phyloP scores from a whole-genome alignment of 441 rosid genomes.

The Populus tomentosa region DNA sequence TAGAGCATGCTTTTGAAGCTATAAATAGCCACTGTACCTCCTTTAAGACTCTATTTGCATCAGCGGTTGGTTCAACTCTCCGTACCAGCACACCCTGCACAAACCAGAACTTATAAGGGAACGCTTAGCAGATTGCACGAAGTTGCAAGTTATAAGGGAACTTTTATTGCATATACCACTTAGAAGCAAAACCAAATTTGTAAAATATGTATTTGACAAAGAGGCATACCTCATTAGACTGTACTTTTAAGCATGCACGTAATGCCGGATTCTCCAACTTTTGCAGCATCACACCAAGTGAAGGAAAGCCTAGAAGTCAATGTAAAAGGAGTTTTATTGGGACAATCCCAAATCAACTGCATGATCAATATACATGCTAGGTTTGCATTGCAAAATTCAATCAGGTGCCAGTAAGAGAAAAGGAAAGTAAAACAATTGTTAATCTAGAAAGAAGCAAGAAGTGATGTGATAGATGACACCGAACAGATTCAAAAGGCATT shows the following conservation, averaged over 20 bases:
- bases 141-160: no score
- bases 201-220: background rate
- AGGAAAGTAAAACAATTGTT: background rate
- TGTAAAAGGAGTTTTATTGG: conserved; percentile 4
- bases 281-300: conserved; percentile 90
- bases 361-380: conserved; percentile 15
- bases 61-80: conserved; percentile 87
- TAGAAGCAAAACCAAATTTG: background rate
- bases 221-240: conserved; percentile 67
- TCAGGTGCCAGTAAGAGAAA: background rate
- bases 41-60: conserved; percentile 76
- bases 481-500: conserved; percentile 2
- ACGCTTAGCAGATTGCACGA: conserved; percentile 13
- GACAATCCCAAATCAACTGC: conserved; percentile 7
- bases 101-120: conserved; percentile 22
- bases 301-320: conserved; percentile 70
- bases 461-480: background rate
- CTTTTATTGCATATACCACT: background rate
- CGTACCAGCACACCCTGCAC: conserved; percentile 89
- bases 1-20: conserved; percentile 6
- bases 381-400: background rate
- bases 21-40: conserved; percentile 49
- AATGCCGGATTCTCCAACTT: conserved; percentile 94
- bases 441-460: conserved; percentile 2
- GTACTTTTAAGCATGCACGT: conserved; percentile 73